Conservation (phyloP, 805 yeast genomes). For the Wickerhamiella hasegawae region DNA sequence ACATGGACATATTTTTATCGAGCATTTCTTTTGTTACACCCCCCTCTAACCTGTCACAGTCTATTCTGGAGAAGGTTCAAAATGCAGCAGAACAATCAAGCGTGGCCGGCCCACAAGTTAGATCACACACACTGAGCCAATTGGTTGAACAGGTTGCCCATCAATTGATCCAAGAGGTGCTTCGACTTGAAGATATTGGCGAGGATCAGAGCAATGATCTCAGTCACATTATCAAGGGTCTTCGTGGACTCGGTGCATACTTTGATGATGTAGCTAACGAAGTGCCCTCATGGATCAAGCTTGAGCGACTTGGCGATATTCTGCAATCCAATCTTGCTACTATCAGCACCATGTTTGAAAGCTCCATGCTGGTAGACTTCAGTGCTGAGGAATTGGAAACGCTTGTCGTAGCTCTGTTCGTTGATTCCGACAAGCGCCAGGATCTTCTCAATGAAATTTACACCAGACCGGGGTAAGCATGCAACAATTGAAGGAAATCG, state of each 20-base stretch:
- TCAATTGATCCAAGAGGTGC: constrained; percentile 11
- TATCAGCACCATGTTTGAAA: constrained; percentile 17
- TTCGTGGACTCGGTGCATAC: constrained; percentile 9
- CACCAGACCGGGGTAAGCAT: no score
- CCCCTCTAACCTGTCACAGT: not conserved
- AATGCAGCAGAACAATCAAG: constrained; percentile 8
- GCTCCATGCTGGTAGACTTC: constrained; percentile 21
- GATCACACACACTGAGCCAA: constrained; percentile 9
- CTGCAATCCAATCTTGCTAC: constrained; percentile 19
- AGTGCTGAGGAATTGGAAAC: constrained; percentile 17
- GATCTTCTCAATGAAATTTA: constrained; percentile 12
- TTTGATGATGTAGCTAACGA: constrained; percentile 8
- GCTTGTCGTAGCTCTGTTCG: constrained; percentile 21
- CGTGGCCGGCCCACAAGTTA: constrained; percentile 11
- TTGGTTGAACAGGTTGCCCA: constrained; percentile 24
- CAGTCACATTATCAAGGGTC: constrained; percentile 6
- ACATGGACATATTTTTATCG: constrained; percentile 6
- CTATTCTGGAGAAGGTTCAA: constrained; percentile 5
- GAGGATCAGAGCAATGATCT: constrained; percentile 15
- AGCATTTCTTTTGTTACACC: not conserved
- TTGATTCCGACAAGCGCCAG: constrained; percentile 19
- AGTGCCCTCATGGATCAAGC: constrained; percentile 25
- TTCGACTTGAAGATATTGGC: constrained; percentile 17
- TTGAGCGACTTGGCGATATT: constrained; percentile 21
- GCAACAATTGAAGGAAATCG: no score